Percentiles rank a stretch among this genome's conserved stretches.
Conservation (phyloP, 208 protist genomes). For the Crithidia expoeki region DNA sequence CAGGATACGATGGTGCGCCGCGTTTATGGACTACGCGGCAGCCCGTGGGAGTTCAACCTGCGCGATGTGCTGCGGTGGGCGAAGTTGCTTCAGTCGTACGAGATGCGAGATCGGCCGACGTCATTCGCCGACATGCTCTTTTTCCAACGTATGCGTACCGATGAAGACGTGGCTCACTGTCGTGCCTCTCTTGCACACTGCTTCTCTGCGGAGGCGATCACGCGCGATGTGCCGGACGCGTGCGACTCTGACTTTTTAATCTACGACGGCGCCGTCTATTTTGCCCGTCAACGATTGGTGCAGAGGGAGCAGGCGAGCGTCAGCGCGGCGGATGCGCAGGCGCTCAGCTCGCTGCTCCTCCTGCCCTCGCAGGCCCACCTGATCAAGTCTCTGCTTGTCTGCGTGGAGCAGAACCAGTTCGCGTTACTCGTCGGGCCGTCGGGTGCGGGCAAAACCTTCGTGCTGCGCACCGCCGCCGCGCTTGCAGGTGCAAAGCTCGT, state of each 20-base stretch:
- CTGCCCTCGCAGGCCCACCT: slow-evolving; percentile 71
- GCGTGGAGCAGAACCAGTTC: slow-evolving; percentile 95
- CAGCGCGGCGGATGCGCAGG: slow-evolving; percentile 24
- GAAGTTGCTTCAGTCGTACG: slow-evolving; percentile 88
- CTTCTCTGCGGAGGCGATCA: slow-evolving; percentile 46
- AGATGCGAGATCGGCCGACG: slow-evolving; percentile 38
- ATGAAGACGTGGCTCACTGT: slow-evolving; percentile 63
- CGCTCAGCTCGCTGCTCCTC: slow-evolving; percentile 47
- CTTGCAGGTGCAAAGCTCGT: slow-evolving; percentile 92
- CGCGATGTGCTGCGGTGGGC: slow-evolving; percentile 99
- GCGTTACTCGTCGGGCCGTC: slow-evolving; percentile 95
- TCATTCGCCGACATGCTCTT: slow-evolving; percentile 85
- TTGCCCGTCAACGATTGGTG: slow-evolving; percentile 47
- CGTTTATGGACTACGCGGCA: slow-evolving; percentile 89
- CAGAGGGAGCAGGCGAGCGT: slow-evolving; percentile 10
- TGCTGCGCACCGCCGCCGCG: slow-evolving; percentile 93
- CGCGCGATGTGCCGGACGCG: slow-evolving; percentile 24
- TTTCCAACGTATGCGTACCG: slow-evolving; percentile 88
- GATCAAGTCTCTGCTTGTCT: slow-evolving; percentile 88
- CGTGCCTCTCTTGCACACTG: slow-evolving; percentile 39
- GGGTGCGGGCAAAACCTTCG: slow-evolving; percentile 96
- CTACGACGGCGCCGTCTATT: slow-evolving; percentile 59
- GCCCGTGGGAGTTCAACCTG: slow-evolving; percentile 99
- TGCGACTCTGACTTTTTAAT: slow-evolving; percentile 77
- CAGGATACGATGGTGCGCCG: slow-evolving; percentile 88